These are phyloP conservation scores for Saccharum spontaneum DNA, from an alignment of 176 grass and related monocot species.

Conservation along the genomic window DNA sequence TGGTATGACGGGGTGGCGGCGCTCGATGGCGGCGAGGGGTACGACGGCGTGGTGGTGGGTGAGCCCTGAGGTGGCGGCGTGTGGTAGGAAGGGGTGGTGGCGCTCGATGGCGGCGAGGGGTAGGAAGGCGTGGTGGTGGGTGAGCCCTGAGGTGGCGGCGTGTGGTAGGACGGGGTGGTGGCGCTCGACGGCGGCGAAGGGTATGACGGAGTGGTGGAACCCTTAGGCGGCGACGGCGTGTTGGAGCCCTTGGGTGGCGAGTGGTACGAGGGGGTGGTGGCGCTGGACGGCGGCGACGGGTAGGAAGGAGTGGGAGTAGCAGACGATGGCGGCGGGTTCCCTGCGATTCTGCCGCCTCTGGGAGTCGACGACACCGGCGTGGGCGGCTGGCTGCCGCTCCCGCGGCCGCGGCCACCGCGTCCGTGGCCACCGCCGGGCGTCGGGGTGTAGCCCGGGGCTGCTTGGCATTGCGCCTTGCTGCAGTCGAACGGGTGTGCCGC, in stretches of 20 bases:
- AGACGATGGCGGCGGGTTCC: not conserved
- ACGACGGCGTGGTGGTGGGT: conserved; percentile 7
- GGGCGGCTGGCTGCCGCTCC: not conserved
- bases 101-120: conserved; percentile 11
- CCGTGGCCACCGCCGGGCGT: conserved; percentile 12
- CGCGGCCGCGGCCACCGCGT: not conserved
- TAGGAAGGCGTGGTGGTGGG: not conserved
- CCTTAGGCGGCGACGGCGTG: not conserved
- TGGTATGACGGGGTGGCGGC: not conserved
- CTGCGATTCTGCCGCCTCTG: rapidly evolving
- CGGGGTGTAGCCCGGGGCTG: not conserved
- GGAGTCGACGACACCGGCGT: conserved; percentile 11
- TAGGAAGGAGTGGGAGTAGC: not conserved
- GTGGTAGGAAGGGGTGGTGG: conserved; percentile 31
- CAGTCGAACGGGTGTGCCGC: conserved; percentile 74
- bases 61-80: conserved; percentile 21
- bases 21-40: conserved; percentile 9
- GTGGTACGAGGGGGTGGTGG: not conserved
- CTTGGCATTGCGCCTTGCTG: conserved; percentile 68
- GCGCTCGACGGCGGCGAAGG: conserved; percentile 2
- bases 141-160: not conserved
- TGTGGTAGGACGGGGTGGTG: conserved; percentile 3
- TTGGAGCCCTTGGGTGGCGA: not conserved
- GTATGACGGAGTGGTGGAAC: conserved; percentile 4
- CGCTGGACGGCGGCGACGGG: conserved; percentile 20